Conservation (phyloP, 1,139 yeast genomes). For the Taiozyma sp. region DNA sequence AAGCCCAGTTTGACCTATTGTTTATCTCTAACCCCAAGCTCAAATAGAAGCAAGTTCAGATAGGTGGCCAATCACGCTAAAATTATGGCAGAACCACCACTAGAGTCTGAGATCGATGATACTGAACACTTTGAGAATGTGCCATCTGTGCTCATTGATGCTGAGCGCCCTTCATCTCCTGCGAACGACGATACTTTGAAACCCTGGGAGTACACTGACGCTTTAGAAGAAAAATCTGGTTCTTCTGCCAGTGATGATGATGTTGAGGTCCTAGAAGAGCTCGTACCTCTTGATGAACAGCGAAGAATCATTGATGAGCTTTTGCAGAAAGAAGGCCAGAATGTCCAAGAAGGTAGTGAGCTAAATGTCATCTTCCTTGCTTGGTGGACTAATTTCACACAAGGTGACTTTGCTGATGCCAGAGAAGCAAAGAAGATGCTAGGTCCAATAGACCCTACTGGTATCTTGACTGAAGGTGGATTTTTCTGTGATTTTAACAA, state of each 20-base stretch:
- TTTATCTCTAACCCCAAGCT: not conserved
- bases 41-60: not conserved
- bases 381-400: constrained; percentile 32
- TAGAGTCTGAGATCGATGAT: not conserved
- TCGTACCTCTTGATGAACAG: constrained; percentile 14
- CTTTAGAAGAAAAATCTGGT: not conserved
- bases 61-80: not conserved
- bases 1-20: not conserved
- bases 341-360: constrained; percentile 27
- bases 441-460: constrained; percentile 33
- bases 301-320: constrained; percentile 13
- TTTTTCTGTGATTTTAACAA: constrained; percentile 27
- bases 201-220: not conserved
- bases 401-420: constrained; percentile 14
- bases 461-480: constrained; percentile 27
- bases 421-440: constrained; percentile 20
- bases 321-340: constrained; percentile 5
- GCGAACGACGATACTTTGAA: not conserved
- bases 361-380: constrained; percentile 32
- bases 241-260: not conserved
- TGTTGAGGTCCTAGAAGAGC: not conserved
- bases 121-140: not conserved
- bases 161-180: not conserved
- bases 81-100: not conserved
- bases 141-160: not conserved